Conservation (phyloP, 345 rosid species). For the Noccaea bulbosa region DNA sequence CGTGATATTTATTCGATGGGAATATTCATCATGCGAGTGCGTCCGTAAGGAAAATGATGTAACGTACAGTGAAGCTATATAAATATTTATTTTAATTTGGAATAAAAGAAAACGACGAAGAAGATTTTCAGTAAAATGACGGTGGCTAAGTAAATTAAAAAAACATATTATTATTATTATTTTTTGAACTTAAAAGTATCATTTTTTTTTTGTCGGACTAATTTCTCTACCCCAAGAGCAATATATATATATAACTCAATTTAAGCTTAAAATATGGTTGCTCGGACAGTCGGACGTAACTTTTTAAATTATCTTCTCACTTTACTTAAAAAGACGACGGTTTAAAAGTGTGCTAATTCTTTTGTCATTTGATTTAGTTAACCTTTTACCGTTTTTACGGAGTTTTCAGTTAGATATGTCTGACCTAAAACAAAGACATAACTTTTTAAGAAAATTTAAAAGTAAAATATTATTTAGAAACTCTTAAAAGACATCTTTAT, state of each 20-base stretch:
- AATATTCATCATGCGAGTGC: conserved; percentile 42
- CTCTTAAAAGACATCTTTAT: not conserved
- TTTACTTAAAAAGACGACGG: not conserved
- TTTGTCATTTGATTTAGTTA: not conserved
- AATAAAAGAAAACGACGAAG: conserved; percentile 28
- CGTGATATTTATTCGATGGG: conserved; percentile 30
- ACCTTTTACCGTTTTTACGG: not conserved
- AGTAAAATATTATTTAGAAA: not conserved
- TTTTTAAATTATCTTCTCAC: not conserved
- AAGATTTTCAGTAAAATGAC: conserved; percentile 30
- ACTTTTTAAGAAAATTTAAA: not conserved
- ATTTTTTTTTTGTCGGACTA: conserved; percentile 19
- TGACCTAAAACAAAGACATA: not conserved
- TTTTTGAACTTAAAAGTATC: too few relatives aligned
- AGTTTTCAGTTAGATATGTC: not conserved
- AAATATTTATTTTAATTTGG: not conserved
- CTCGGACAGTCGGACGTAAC: conserved; percentile 12
- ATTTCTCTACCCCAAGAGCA: not conserved
- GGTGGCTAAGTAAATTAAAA: conserved; percentile 18
- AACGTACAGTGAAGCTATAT: conserved; percentile 30
- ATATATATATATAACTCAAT: not conserved
- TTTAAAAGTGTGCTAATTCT: not conserved
- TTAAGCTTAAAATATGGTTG: conserved; percentile 11
- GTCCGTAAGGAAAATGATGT: conserved; percentile 41
- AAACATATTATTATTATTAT: not conserved